A percentile compares a stretch with the other conserved stretches of the same genome.
These are phyloP conservation scores for Tetraselmis chui DNA, from an alignment of 139 green algal genomes.

Conservation along the genomic window DNA sequence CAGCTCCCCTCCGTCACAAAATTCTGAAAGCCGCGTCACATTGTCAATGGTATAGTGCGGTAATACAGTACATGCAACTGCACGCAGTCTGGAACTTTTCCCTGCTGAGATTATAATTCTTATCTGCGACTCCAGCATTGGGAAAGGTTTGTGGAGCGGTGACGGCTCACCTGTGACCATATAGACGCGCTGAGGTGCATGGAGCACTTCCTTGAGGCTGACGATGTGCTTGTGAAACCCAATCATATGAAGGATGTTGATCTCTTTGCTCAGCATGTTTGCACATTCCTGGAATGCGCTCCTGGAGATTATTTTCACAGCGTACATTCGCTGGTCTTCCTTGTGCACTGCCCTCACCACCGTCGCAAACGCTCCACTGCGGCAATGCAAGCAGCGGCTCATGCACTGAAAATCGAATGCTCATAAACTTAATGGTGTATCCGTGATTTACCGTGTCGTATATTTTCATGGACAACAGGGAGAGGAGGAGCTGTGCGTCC, in stretches of 20 bases:
- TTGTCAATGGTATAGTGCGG: no score
- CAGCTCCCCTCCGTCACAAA: slow-evolving; percentile 13
- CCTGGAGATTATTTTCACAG: not conserved
- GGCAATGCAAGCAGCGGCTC: not conserved
- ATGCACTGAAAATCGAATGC: no score
- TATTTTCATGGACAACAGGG: no score
- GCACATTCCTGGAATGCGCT: not conserved
- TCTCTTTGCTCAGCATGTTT: slow-evolving; percentile 11
- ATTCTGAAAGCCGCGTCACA: slow-evolving; percentile 4
- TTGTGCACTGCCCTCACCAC: not conserved
- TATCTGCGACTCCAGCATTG: no score
- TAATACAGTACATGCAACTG: no score
- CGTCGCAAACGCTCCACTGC: slow-evolving; percentile 2
- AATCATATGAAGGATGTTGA: slow-evolving; percentile 14
- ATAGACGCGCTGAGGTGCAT: slow-evolving; percentile 13
- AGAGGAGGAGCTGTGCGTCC: no score
- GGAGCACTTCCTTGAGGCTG: slow-evolving; percentile 13
- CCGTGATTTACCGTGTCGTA: no score
- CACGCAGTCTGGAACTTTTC: no score
- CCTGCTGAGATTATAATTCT: not conserved
- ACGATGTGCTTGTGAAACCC: slow-evolving; percentile 10
- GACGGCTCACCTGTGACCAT: slow-evolving; percentile 10
- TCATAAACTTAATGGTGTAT: no score
- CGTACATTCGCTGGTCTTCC: not conserved
- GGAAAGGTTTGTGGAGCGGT: not conserved